Conservation (phyloP, 164 flowering plant genomes). For the Vitis cinerea region DNA sequence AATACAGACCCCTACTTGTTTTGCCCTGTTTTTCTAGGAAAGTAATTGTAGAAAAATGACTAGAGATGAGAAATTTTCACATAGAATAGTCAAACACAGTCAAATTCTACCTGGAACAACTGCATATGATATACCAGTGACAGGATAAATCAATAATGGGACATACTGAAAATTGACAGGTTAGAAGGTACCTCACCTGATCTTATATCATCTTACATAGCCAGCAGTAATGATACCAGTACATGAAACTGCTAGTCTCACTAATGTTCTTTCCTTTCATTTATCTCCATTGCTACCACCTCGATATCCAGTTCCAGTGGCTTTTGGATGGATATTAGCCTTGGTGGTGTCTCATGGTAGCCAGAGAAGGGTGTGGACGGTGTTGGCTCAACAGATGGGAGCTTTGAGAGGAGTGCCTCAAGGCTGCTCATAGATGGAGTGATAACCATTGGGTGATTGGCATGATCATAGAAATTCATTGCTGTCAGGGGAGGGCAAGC, state of each 20-base stretch:
- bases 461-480: not conserved
- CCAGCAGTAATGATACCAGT: not conserved
- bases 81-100: no score
- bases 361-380: not conserved
- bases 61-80: no score
- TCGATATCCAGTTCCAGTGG: not conserved
- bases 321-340: not conserved
- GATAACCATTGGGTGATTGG: not conserved
- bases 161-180: not conserved
- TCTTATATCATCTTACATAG: not conserved
- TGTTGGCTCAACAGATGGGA: not conserved
- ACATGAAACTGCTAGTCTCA: not conserved
- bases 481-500: not conserved
- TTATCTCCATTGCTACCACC: not conserved
- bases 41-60: no score
- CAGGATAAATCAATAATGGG: no score
- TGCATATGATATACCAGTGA: no score
- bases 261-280: not conserved
- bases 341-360: not conserved
- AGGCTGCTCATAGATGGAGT: slow-evolving; percentile 1
- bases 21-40: no score
- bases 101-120: no score
- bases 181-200: not conserved
- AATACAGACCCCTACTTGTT: no score
- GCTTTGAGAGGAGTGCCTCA: slow-evolving; percentile 1